A percentile compares a stretch with the other conserved stretches of the same genome.
Conservation (phyloP, 371 early-diverging fungal species). For the Haplosporangium sp. region DNA sequence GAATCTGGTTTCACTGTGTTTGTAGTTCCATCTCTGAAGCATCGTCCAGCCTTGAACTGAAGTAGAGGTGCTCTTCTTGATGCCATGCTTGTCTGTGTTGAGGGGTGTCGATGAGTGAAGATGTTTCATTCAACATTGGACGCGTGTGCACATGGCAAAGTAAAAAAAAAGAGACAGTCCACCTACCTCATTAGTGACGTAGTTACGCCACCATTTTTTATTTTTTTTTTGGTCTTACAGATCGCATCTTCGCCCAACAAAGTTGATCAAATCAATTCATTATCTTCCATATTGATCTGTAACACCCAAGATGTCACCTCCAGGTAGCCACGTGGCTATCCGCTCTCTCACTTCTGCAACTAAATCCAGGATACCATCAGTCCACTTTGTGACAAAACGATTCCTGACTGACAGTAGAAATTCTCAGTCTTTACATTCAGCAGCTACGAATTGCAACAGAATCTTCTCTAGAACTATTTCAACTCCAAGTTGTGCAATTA, state of each 20-base stretch:
- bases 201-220: no score
- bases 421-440: not conserved
- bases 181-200: no score
- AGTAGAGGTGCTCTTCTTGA: conserved; percentile 56
- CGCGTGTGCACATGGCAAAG: not conserved
- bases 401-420: not conserved
- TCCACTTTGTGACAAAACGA: not conserved
- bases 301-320: not conserved
- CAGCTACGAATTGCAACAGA: not conserved
- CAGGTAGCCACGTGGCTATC: not conserved
- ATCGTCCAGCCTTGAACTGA: conserved; percentile 85
- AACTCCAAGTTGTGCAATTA: not conserved
- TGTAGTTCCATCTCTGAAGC: conserved; percentile 74
- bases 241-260: not conserved
- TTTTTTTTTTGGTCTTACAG: not conserved
- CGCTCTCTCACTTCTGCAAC: conserved; percentile 1
- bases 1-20: conserved; percentile 76
- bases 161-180: no score
- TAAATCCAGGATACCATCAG: not conserved
- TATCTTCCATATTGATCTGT: not conserved
- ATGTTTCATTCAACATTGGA: no score
- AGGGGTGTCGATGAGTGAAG: conserved; percentile 2
- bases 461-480: no score
- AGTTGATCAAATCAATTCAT: not conserved
- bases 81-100: conserved; percentile 21